Evolutionary conservation across 176 grass and related monocot species (phyloP).

Genomic region (Cymbopogon citratus): DNA sequence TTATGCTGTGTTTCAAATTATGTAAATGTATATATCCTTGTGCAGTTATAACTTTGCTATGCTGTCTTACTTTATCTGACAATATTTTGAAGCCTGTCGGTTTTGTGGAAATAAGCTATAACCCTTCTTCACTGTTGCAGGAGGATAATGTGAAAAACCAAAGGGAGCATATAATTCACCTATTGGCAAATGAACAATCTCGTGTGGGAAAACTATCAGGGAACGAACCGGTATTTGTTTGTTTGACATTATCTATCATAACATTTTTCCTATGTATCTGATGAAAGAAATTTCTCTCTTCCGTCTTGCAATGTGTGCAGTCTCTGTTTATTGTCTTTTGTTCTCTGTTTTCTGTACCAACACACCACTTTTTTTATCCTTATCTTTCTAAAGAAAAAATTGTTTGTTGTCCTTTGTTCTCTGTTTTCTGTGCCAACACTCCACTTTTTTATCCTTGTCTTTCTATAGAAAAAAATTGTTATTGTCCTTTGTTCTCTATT

Average conservation of each 20-base stretch:
- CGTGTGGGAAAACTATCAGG: slow-evolving; percentile 55
- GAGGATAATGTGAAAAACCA: slow-evolving; percentile 85
- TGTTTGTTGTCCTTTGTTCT: no score
- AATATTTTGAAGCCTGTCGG: background rate
- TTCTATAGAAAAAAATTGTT: no score
- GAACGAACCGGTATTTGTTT: slow-evolving; percentile 68
- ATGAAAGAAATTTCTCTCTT: no score
- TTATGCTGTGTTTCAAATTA: background rate
- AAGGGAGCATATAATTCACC: slow-evolving; percentile 84
- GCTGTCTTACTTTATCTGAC: background rate
- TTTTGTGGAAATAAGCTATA: background rate
- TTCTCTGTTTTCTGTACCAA: no score
- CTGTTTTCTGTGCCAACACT: no score
- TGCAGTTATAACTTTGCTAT: background rate
- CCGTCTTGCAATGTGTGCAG: no score
- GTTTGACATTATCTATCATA: background rate
- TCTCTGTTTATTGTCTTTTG: no score
- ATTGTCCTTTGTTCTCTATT: no score
- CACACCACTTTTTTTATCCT: no score
- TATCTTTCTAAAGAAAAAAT: no score
- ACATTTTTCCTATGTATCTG: no score
- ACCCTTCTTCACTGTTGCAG: slow-evolving; percentile 35
- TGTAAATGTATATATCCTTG: background rate
- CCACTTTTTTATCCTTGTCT: no score
- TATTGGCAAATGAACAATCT: slow-evolving; percentile 91